A percentile compares a stretch with the other conserved stretches of the same genome.
phyloP scores from a whole-genome alignment of 169 alveolate species.

The Blepharisma undulans region DNA sequence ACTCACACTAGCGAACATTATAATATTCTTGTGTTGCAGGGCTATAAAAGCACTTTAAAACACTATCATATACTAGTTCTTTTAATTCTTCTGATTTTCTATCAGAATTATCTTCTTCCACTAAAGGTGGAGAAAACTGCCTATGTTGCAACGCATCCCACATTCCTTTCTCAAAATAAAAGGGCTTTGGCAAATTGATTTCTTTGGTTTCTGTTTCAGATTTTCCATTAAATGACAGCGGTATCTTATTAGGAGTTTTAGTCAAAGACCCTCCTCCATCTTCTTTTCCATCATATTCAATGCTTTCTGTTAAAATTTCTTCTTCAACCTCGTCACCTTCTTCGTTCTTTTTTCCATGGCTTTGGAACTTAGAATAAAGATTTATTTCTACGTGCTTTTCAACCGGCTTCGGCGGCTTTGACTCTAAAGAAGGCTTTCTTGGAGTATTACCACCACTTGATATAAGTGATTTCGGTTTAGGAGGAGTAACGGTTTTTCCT shows the following conservation, averaged over 20 bases:
- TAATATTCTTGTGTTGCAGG: conserved; percentile 21
- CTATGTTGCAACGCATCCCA: background rate
- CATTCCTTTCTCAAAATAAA: background rate
- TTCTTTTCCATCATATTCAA: background rate
- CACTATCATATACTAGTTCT: conserved; percentile 23
- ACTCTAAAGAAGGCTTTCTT: background rate
- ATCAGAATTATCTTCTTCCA: background rate
- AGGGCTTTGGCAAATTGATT: background rate
- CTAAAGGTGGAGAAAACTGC: background rate
- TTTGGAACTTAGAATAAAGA: background rate
- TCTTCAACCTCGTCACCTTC: background rate
- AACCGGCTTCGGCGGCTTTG: background rate
- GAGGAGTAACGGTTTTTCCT: background rate
- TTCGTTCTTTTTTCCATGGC: background rate
- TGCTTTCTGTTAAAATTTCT: background rate
- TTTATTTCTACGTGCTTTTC: background rate
- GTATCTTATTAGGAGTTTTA: background rate
- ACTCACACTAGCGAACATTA: background rate
- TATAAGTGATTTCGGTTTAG: background rate
- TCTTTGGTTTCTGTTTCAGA: background rate
- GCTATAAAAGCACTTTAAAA: conserved; percentile 21
- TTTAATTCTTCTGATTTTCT: background rate
- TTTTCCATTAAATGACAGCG: background rate
- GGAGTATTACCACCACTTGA: background rate
- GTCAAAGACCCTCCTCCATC: background rate